Conservation (phyloP, 2,329 filamentous ascomycete genomes). For the Fusarium chlamydosporum region DNA sequence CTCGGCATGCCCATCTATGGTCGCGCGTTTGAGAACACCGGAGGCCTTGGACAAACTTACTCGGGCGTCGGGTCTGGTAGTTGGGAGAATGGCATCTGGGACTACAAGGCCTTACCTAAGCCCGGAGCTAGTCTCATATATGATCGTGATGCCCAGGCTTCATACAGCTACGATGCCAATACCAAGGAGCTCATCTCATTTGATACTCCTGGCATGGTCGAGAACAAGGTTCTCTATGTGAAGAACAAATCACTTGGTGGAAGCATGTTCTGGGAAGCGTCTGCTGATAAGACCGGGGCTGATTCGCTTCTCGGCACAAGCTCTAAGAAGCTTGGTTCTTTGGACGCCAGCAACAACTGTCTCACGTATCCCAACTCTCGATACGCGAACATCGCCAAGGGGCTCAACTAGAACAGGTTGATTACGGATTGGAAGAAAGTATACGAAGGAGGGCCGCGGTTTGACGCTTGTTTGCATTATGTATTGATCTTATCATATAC, state of each 20-base stretch:
- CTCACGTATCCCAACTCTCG: slow-evolving; percentile 66
- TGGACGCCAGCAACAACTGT: slow-evolving; percentile 64
- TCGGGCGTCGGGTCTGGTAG: slow-evolving; percentile 74
- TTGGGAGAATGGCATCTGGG: slow-evolving; percentile 82
- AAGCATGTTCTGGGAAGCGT: slow-evolving; percentile 89
- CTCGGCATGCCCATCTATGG: slow-evolving; percentile 87
- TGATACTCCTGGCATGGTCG: slow-evolving; percentile 72
- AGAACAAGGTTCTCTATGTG: slow-evolving; percentile 75
- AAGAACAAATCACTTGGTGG: slow-evolving; percentile 73
- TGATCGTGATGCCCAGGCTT: slow-evolving; percentile 71
- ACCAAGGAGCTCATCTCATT: slow-evolving; percentile 77
- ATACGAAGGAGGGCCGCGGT: not conserved
- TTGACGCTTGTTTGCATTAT: not conserved
- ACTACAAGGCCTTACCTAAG: slow-evolving; percentile 83
- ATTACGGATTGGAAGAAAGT: fast-evolving
- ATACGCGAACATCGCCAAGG: slow-evolving; percentile 65
- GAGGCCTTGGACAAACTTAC: slow-evolving; percentile 51
- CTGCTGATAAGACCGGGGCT: slow-evolving; percentile 71
- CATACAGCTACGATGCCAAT: slow-evolving; percentile 76
- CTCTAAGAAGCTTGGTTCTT: slow-evolving; percentile 56
- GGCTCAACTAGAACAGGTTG: not conserved
- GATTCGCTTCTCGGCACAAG: slow-evolving; percentile 72
- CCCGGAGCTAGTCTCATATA: slow-evolving; percentile 69
- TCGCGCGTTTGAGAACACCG: slow-evolving; percentile 70
- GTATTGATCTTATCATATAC: not conserved